Evolutionary conservation across 352 stramenopile species (phyloP), one percentile per base, ranked within the genome.

Genomic region (Globisporangium viniferum): DNA sequence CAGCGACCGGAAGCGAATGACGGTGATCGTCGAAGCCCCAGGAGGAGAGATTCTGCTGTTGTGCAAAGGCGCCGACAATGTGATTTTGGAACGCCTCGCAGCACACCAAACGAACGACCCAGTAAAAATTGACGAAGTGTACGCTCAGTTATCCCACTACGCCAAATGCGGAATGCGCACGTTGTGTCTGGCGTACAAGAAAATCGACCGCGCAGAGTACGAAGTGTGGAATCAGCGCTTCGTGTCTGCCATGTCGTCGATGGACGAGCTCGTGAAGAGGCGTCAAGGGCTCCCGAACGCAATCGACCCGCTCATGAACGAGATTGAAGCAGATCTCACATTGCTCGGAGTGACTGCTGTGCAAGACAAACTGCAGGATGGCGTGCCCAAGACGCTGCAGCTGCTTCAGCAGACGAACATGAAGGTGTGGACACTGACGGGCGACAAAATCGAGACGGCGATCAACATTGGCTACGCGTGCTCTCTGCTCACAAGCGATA

Each of bases 1-100:
- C 71, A 98, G 93, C 64, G 87, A 98, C 64, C 84, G 98, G 39
- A 99, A 99, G 75, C 80, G 98, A 51, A 99, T 99, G 97, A 98
- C 92, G 15, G 90, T 99, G 51, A 84, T 99, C 41, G 78, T 99
- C 18, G 82, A 97, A 63, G 84, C 79, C 5, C 83, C 80, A 9
- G 71, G 78, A 22, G 80, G 80, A 24, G 70, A 78, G 15, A 85
- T 94, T 39, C 72, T 87, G 55, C 64, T 94, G 24, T 68, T 93
- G 9, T 93, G 84, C 65, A 94, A 95, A 73, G 88, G 88, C 14
- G 88, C 88, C 6, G 88, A 95, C 66, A 93, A 86, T 67, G 84
- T 93, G 9, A 93, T 95, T 66, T 75, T 93, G 20, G 80, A 93
- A 59, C 81, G 86, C 4, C 75, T 95, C 36, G 33, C 55, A 24